Evolutionary conservation across 2,329 filamentous ascomycete genomes (phyloP).

Genomic region (Xylariaceae sp.): DNA sequence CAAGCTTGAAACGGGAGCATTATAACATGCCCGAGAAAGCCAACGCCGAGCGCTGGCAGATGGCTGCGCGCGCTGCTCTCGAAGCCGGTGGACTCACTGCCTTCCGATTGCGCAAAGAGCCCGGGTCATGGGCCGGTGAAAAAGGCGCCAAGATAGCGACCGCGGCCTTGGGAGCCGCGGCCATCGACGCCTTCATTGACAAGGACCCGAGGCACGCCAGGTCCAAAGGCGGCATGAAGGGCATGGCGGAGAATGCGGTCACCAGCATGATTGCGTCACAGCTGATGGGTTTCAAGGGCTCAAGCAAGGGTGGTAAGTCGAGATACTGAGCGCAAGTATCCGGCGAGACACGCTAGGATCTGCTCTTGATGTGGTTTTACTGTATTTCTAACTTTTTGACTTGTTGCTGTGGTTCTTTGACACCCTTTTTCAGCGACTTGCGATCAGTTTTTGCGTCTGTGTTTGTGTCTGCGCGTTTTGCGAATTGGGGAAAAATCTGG

Average conservation of each 20-base stretch:
- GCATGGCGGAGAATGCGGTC: conserved; percentile 27
- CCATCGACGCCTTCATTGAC: conserved; percentile 42
- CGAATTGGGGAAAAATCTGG: no score
- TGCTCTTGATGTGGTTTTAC: not conserved
- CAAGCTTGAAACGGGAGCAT: not conserved
- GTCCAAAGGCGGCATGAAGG: conserved; percentile 21
- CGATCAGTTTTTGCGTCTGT: not conserved
- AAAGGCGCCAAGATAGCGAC: conserved; percentile 47
- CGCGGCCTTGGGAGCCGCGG: conserved; percentile 43
- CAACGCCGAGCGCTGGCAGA: conserved; percentile 24
- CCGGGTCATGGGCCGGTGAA: conserved; percentile 42
- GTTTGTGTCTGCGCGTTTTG: no score
- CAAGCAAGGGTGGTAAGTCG: conserved; percentile 13
- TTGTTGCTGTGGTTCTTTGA: not conserved
- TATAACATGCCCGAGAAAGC: conserved; percentile 9
- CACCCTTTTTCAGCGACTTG: not conserved
- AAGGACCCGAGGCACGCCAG: conserved; percentile 23
- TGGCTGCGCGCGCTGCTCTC: conserved; percentile 41
- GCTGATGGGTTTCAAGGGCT: conserved; percentile 23
- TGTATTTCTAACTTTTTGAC: not conserved
- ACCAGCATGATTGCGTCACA: conserved; percentile 26
- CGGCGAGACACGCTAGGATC: not conserved
- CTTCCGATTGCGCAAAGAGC: conserved; percentile 40
- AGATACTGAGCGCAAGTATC: conserved; percentile 10
- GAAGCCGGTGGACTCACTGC: conserved; percentile 45